Evolutionary conservation across 164 flowering plant species (phyloP), one percentile per base, ranked within the genome.

Genomic region (Piper betle): DNA sequence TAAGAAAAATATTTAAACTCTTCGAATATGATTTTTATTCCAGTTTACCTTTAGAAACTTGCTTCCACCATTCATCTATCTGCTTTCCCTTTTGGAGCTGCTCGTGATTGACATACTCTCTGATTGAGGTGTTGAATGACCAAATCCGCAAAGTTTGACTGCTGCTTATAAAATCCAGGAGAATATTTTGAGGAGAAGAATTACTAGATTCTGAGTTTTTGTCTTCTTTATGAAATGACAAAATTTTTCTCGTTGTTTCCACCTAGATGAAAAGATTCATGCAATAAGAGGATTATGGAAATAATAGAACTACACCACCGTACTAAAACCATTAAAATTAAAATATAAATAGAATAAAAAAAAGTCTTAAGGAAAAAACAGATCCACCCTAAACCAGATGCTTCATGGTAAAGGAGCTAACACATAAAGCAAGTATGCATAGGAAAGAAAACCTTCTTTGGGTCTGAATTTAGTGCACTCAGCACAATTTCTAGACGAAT

Each of bases 1-100:
- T 41, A 41, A 41, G 9, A 41, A 9, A 9, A 4, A 41, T 41
- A 4, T 4, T 9, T 4, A 41, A 41, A 4, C 43, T 4, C 9
- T 4, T 9, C 4, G 4, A 17, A 5, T 55, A 11, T 12, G 15
- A 16, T 13, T 55, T 20, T 39, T 20, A 37, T 7, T 16, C 6
- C 7, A 41, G 63, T 62, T 50, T 78, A 89, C 98, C 98, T 87
- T 89, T 89, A 65, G 77, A 80, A 48, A 71, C 89, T 81, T 84
- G 93, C 75, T 80, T 91, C 97, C 96, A 91, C 99, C 99, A 94
- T 75, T 94, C 99, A 82, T 94, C 97, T 60, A 94, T 94, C 75
- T 94, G 97, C 64, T 84, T 94, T 71, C 99, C 99, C 73, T 94
- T 94, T 71, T 84, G 96, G 61, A 94, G 89, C 70, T 87, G 97